phyloP scores from a whole-genome alignment of 2,329 filamentous ascomycete genomes.

The Alternaria ventricosa region DNA sequence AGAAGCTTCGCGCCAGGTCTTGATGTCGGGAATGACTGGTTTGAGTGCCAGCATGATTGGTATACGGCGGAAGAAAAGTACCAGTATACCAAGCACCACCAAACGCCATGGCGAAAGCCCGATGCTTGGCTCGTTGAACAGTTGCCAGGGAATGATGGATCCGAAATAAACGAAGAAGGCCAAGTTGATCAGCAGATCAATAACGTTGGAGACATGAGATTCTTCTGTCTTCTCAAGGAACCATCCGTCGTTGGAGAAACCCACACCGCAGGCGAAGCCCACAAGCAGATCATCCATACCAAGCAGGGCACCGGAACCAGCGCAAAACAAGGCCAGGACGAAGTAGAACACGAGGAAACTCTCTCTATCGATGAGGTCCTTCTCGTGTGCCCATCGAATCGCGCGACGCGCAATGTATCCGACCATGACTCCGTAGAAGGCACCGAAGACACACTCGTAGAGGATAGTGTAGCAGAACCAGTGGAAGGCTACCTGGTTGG shows the following conservation, averaged over 20 bases:
- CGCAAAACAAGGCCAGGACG: slow-evolving; percentile 92
- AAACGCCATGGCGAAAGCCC: slow-evolving; percentile 87
- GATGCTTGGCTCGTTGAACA: slow-evolving; percentile 75
- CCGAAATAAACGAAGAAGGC: slow-evolving; percentile 98
- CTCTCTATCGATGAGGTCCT: slow-evolving; percentile 89
- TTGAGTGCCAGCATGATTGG: slow-evolving; percentile 93
- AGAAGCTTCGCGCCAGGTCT: slow-evolving; percentile 95
- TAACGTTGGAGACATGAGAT: slow-evolving; percentile 98
- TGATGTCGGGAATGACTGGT: slow-evolving; percentile 92
- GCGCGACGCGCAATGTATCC: slow-evolving; percentile 90
- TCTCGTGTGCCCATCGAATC: slow-evolving; percentile 85
- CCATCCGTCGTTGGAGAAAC: slow-evolving; percentile 99
- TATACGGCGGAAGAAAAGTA: slow-evolving; percentile 94
- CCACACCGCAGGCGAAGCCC: slow-evolving; percentile 94
- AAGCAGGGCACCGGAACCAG: slow-evolving; percentile 87
- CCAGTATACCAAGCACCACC: slow-evolving; percentile 90
- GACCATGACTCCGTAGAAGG: slow-evolving; percentile 83
- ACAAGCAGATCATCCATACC: slow-evolving; percentile 94
- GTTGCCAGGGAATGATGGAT: slow-evolving; percentile 94
- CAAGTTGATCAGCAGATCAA: slow-evolving; percentile 95
- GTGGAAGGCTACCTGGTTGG: slow-evolving; percentile 74
- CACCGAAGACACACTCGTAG: slow-evolving; percentile 95
- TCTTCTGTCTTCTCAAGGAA: slow-evolving; percentile 98
- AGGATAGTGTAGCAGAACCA: slow-evolving; percentile 90
- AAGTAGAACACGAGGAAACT: slow-evolving; percentile 99